Evolutionary conservation across 2,329 filamentous ascomycete genomes (phyloP).

Genomic region (Rhytidhysteron rufulum): DNA sequence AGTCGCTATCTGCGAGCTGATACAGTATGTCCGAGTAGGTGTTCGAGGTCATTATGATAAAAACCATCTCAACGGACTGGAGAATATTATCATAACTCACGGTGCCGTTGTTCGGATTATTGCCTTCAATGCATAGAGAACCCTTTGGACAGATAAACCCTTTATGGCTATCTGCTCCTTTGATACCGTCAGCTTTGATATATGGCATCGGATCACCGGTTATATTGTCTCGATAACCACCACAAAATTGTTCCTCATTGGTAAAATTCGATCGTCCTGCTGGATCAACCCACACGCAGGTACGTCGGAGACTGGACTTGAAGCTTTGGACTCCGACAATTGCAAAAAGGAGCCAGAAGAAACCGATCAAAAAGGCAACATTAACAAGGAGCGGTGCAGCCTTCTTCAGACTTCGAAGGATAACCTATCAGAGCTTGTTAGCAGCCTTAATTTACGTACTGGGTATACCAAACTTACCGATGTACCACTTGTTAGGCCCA

Average conservation of each 20-base stretch:
- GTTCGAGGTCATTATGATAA: conserved; percentile 97
- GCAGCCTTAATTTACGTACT: no score
- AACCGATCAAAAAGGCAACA: conserved; percentile 88
- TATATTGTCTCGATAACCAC: conserved; percentile 67
- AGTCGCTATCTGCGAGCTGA: conserved; percentile 87
- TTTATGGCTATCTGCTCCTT: conserved; percentile 59
- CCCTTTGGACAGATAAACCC: conserved; percentile 83
- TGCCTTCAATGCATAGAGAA: conserved; percentile 76
- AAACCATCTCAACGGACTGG: conserved; percentile 88
- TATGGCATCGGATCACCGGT: conserved; percentile 54
- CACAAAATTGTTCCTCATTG: conserved; percentile 69
- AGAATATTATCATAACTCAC: conserved; percentile 94
- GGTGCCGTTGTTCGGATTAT: conserved; percentile 78
- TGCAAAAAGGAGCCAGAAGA: conserved; percentile 97
- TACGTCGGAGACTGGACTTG: conserved; percentile 49
- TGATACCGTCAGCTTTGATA: conserved; percentile 44
- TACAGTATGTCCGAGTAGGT: conserved; percentile 96
- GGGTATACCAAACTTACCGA: conserved; percentile 57
- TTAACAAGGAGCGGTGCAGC: conserved; percentile 87
- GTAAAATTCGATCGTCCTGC: conserved; percentile 51
- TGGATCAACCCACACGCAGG: conserved; percentile 53
- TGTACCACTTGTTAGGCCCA: conserved; percentile 89
- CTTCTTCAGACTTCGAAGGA: conserved; percentile 91
- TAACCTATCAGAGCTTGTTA: conserved; percentile 58
- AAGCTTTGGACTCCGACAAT: conserved; percentile 97